phyloP scores from a whole-genome alignment of 306 rosid species.

The Cicer arietinum region DNA sequence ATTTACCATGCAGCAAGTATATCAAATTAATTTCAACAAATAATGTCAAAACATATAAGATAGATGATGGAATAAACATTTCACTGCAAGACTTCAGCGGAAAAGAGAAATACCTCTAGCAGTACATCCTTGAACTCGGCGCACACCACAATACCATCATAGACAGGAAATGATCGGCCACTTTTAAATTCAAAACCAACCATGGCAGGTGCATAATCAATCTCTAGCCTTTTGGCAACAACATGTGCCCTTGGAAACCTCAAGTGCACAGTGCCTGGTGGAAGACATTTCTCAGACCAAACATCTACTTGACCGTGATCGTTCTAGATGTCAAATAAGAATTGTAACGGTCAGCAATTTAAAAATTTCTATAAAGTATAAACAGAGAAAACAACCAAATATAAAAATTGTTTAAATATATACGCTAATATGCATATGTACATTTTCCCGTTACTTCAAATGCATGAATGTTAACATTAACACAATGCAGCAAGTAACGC shows the following conservation, averaged over 20 bases:
- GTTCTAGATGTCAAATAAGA: slow-evolving; percentile 56
- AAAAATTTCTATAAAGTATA: slow-evolving; percentile 26
- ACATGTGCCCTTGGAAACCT: slow-evolving; percentile 73
- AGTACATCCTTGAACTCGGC: slow-evolving; percentile 82
- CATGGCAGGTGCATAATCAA: slow-evolving; percentile 96
- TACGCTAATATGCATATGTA: not conserved
- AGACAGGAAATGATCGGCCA: slow-evolving; percentile 84
- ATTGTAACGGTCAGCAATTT: slow-evolving; percentile 44
- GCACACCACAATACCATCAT: slow-evolving; percentile 93
- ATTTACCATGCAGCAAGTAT: not conserved
- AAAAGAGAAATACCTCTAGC: slow-evolving; percentile 63
- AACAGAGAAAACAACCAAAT: slow-evolving; percentile 33
- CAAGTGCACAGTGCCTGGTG: slow-evolving; percentile 89
- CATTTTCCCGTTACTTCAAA: slow-evolving; percentile 33
- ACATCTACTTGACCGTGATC: slow-evolving; percentile 93
- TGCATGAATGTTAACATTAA: slow-evolving; percentile 26
- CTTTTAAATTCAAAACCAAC: slow-evolving; percentile 91
- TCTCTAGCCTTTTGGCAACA: slow-evolving; percentile 83
- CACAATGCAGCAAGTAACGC: slow-evolving; percentile 18
- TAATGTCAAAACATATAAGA: not conserved
- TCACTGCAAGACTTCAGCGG: slow-evolving; percentile 3
- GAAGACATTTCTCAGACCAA: slow-evolving; percentile 99
- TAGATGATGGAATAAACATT: slow-evolving; percentile 31
- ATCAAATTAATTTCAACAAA: slow-evolving; percentile 16
- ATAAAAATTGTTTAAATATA: not conserved